A percentile compares a stretch with the other conserved stretches of the same genome.
Conservation (phyloP, 306 rosid species). For the Cucumis melo region DNA sequence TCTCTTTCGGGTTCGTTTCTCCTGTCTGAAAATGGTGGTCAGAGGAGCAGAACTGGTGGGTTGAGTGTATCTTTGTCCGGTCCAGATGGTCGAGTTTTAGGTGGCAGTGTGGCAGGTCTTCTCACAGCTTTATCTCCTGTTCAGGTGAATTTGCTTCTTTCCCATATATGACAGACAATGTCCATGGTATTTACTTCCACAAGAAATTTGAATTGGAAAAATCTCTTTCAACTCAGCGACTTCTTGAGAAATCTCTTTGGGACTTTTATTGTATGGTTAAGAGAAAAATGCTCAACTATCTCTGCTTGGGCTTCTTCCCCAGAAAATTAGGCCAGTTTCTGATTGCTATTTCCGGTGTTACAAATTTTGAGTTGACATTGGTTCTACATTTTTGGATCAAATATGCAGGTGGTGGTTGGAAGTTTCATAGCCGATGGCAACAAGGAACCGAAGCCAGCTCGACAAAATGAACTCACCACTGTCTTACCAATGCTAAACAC, state of each 20-base stretch:
- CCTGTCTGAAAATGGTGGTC: conserved; percentile 30
- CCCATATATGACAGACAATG: too few species aligned
- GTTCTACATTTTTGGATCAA: neutral
- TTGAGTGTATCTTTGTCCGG: conserved; percentile 53
- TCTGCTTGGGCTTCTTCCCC: neutral
- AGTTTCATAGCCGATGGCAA: conserved; percentile 36
- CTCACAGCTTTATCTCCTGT: conserved; percentile 65
- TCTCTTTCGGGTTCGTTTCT: conserved; percentile 58
- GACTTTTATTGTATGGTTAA: too few species aligned
- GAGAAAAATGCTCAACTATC: neutral
- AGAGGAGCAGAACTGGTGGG: conserved; percentile 37
- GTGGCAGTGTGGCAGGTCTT: conserved; percentile 62
- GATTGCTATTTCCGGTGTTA: neutral
- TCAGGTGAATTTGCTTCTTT: conserved; percentile 34
- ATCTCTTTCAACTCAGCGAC: neutral
- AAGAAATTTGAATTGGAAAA: neutral
- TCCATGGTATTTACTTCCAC: neutral
- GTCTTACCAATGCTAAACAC: conserved; percentile 11
- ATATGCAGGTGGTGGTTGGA: conserved; percentile 43
- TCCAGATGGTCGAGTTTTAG: conserved; percentile 62
- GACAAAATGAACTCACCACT: conserved; percentile 8
- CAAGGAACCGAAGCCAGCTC: conserved; percentile 25
- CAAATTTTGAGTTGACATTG: neutral
- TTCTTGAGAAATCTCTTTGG: neutral
- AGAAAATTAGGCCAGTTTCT: neutral